Evolutionary conservation across 768 basidiomycete species (phyloP).

Genomic region (Leccinum truebloodii): DNA sequence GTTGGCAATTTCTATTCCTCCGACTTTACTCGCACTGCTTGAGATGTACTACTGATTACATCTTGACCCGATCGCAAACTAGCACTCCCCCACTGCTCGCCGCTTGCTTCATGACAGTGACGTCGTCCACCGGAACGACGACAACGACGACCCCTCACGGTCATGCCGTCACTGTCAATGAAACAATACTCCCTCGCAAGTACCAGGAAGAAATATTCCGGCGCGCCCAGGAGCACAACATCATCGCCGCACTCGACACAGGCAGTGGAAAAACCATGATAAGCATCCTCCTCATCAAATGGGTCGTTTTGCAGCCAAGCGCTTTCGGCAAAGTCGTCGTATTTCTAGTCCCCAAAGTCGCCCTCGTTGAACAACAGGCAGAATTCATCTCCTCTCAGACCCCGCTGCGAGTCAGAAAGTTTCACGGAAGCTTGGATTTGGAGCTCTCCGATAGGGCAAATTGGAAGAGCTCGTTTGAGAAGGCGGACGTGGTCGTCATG

Average conservation of each 20-base stretch:
- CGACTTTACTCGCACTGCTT: constrained; percentile 1
- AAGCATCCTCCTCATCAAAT: constrained; percentile 69
- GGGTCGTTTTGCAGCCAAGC: constrained; percentile 56
- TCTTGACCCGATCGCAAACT: constrained; percentile 10
- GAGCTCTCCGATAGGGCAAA: constrained; percentile 63
- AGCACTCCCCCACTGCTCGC: constrained; percentile 10
- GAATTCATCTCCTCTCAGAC: constrained; percentile 66
- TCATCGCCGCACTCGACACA: constrained; percentile 61
- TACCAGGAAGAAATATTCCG: constrained; percentile 59
- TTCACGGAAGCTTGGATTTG: constrained; percentile 71
- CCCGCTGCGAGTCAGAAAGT: constrained; percentile 62
- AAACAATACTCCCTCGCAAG: constrained; percentile 46
- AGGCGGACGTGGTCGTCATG: constrained; percentile 80
- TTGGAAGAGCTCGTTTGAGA: constrained; percentile 65
- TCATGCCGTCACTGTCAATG: constrained; percentile 33
- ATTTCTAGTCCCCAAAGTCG: constrained; percentile 84
- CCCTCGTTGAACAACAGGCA: constrained; percentile 82
- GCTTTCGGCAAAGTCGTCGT: constrained; percentile 62
- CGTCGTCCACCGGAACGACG: constrained; percentile 20
- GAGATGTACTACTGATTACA: constrained; percentile 29
- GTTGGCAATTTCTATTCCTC: constrained; percentile 12
- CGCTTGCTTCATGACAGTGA: constrained; percentile 27
- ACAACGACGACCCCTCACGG: constrained; percentile 27
- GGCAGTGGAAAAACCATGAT: constrained; percentile 65
- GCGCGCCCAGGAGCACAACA: constrained; percentile 50